Percentiles rank a stretch among this genome's conserved stretches.
These are phyloP conservation scores for Naematelia encephala DNA, from an alignment of 768 basidiomycete genomes.

Conservation along the genomic window DNA sequence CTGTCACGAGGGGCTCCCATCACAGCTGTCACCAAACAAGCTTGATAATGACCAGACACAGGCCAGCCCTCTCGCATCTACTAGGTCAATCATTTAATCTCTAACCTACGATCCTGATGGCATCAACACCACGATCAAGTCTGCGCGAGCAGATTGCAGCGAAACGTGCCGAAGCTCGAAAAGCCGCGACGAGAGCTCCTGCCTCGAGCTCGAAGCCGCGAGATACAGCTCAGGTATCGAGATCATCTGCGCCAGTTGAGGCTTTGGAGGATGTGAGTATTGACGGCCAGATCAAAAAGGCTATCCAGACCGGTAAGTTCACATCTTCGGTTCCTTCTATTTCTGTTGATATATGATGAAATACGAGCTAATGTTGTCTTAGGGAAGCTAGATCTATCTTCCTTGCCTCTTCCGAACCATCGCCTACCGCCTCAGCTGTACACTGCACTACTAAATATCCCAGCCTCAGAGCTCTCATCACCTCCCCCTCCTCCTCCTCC, in stretches of 20 bases:
- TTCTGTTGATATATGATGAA: too few species aligned
- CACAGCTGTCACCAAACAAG: too few species aligned
- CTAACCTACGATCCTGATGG: too few species aligned
- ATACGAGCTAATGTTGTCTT: not conserved
- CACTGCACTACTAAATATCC: constrained; percentile 32
- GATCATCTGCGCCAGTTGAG: constrained; percentile 8
- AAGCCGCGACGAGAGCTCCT: constrained; percentile 9
- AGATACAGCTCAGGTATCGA: not conserved
- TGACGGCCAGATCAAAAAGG: constrained; percentile 25
- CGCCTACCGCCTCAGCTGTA: constrained; percentile 32
- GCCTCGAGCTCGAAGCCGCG: not conserved
- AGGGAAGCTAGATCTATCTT: constrained; percentile 41
- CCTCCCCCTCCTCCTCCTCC: constrained; percentile 19
- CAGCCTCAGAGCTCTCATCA: constrained; percentile 20
- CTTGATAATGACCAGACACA: too few species aligned
- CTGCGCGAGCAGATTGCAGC: constrained; percentile 41
- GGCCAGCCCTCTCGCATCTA: too few species aligned
- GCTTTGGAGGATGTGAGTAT: constrained; percentile 30
- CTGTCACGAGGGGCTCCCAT: too few species aligned
- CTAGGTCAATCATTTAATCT: too few species aligned
- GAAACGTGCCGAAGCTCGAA: constrained; percentile 29
- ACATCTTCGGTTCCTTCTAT: too few species aligned
- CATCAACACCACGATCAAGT: not conserved
- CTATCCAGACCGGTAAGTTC: constrained; percentile 30
- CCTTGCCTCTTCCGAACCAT: constrained; percentile 14